Evolutionary conservation across 2,329 filamentous ascomycete species (phyloP).

Genomic region (Elsinoe perseae): DNA sequence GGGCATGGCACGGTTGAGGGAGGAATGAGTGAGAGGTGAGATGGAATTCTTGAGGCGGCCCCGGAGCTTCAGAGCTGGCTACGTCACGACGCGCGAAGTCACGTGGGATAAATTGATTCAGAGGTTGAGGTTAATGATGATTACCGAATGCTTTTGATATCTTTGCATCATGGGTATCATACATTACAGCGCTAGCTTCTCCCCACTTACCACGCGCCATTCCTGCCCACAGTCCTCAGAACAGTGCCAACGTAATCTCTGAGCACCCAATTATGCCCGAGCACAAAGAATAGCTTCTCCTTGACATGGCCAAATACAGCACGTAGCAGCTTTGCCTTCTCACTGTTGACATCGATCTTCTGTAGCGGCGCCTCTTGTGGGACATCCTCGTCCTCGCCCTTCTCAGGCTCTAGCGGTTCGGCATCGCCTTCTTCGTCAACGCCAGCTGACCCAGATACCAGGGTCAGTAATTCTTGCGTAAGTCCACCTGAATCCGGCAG

Average conservation of each 20-base stretch:
- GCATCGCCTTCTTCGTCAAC: conserved; percentile 41
- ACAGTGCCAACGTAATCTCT: conserved; percentile 29
- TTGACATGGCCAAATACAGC: conserved; percentile 58
- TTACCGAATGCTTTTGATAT: background rate
- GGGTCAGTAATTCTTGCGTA: background rate
- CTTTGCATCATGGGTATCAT: conserved; percentile 13
- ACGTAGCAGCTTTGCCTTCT: conserved; percentile 46
- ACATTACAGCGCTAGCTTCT: background rate
- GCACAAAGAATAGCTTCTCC: conserved; percentile 58
- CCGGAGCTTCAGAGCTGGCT: background rate
- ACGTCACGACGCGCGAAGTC: conserved; percentile 13
- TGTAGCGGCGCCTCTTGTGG: background rate
- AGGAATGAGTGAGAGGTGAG: background rate
- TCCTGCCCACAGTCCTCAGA: conserved; percentile 14
- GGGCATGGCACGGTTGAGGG: conserved; percentile 1
- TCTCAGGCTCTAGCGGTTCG: background rate
- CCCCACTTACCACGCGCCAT: background rate
- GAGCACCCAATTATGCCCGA: conserved; percentile 54
- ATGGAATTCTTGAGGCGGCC: background rate
- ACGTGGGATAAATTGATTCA: conserved; percentile 1
- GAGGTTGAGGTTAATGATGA: background rate
- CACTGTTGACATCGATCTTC: background rate
- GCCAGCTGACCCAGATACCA: conserved; percentile 55
- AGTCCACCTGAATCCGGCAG: conserved; percentile 24
- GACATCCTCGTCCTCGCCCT: conserved; percentile 38